phyloP scores from a whole-genome alignment of 2,329 filamentous ascomycete species.

The Paecilomyces sp. region DNA sequence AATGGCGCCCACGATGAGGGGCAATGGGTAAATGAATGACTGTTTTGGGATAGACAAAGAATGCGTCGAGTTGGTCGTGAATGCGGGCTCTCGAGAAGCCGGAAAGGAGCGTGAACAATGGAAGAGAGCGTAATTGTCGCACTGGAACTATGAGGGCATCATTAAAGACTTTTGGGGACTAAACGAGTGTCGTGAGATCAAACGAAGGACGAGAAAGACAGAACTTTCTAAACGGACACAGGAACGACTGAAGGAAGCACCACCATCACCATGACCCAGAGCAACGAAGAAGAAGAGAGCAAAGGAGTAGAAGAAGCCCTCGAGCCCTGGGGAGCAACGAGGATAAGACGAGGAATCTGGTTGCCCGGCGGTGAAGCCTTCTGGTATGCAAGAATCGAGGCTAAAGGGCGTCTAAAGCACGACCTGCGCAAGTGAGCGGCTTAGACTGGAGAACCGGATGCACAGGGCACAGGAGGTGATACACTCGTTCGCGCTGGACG shows the following conservation, averaged over 20 bases:
- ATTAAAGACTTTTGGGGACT: not conserved
- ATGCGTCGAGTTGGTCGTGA: conserved; percentile 4
- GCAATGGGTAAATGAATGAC: not conserved
- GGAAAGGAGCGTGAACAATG: not conserved
- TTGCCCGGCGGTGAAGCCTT: conserved; percentile 23
- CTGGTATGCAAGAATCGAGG: not conserved
- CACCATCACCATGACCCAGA: not conserved
- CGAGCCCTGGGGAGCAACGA: not conserved
- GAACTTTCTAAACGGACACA: not conserved
- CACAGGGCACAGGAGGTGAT: not conserved
- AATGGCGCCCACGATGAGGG: not conserved
- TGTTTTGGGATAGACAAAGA: conserved; percentile 1
- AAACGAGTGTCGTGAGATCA: conserved; percentile 2
- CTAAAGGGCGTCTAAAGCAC: conserved; percentile 2
- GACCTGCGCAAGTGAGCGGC: not conserved
- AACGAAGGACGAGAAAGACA: not conserved
- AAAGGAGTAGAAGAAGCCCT: not conserved
- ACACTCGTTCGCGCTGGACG: not conserved
- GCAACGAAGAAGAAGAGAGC: not conserved
- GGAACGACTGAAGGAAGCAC: not conserved
- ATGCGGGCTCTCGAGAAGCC: conserved; percentile 5
- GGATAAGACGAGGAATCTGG: conserved; percentile 15
- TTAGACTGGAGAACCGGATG: not conserved
- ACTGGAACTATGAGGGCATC: not conserved
- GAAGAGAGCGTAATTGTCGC: conserved; percentile 4